A percentile compares a stretch with the other conserved stretches of the same genome.
Evolutionary conservation across 257 asterid species (phyloP).

Genomic region (Apocynum venetum): DNA sequence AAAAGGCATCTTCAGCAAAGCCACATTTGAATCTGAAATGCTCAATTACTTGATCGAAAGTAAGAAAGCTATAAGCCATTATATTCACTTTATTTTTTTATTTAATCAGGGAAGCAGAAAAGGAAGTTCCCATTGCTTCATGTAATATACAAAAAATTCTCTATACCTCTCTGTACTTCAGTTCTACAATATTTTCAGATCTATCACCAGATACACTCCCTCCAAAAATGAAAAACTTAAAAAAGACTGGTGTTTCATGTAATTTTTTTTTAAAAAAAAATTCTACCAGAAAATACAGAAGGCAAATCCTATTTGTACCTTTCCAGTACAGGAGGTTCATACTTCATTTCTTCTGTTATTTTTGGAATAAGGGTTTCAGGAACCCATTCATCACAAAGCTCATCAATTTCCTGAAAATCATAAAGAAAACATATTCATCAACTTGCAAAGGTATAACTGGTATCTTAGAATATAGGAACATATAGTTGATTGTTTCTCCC

Average conservation of each 20-base stretch:
- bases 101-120: not conserved
- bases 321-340: constrained; percentile 79
- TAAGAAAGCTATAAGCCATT: not conserved
- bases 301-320: constrained; percentile 39
- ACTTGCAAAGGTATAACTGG: constrained; percentile 2
- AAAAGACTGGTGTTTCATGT: not conserved
- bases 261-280: too few species aligned
- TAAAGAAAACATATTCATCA: constrained; percentile 18
- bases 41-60: not conserved
- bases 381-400: constrained; percentile 89
- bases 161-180: not conserved
- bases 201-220: not conserved
- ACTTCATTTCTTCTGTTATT: constrained; percentile 58
- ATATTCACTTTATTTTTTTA: too few species aligned
- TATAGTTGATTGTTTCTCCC: not conserved
- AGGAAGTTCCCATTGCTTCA: not conserved
- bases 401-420: constrained; percentile 84
- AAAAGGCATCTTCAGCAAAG: not conserved
- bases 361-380: constrained; percentile 86
- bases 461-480: not conserved
- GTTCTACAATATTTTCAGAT: not conserved
- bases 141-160: not conserved
- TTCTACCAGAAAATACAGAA: not conserved
- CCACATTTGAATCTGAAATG: not conserved
- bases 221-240: not conserved